A percentile compares a stretch with the other conserved stretches of the same genome.
phyloP scores from a whole-genome alignment of 768 basidiomycete genomes.

The Russula earlei region DNA sequence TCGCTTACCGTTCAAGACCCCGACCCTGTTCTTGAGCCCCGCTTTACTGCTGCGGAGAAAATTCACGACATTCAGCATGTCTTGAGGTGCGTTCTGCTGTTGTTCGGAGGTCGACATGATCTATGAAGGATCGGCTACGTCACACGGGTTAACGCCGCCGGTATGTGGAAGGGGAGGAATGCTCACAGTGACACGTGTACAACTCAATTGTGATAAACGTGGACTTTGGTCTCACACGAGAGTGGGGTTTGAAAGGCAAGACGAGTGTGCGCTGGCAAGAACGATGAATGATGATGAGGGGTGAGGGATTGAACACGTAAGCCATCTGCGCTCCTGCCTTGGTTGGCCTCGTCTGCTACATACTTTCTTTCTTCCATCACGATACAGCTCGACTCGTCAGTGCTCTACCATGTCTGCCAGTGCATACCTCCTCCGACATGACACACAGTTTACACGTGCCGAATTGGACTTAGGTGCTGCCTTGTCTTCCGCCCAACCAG shows the following conservation, averaged over 20 bases:
- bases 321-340: background rate
- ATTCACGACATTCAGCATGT: conserved; percentile 73
- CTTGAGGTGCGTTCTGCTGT: conserved; percentile 69
- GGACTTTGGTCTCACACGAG: background rate
- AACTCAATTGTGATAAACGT: background rate
- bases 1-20: conserved; percentile 88
- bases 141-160: background rate
- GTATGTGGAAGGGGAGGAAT: background rate
- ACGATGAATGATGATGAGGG: no score
- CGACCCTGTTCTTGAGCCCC: conserved; percentile 82
- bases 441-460: background rate
- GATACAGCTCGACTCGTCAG: no score
- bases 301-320: conserved; percentile 2
- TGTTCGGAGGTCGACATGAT: conserved; percentile 47
- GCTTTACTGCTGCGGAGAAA: conserved; percentile 81
- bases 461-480: background rate
- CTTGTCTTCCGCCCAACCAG: background rate
- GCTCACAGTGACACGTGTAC: conserved; percentile 2
- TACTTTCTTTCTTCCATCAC: no score
- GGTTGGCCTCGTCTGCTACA: no score
- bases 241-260: background rate
- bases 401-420: conserved; percentile 1
- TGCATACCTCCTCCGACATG: background rate
- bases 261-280: conserved; percentile 3
- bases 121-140: background rate